A percentile compares a stretch with the other conserved stretches of the same genome.
phyloP scores from a whole-genome alignment of 2,329 filamentous ascomycete genomes.

The Aspergillus sp. region DNA sequence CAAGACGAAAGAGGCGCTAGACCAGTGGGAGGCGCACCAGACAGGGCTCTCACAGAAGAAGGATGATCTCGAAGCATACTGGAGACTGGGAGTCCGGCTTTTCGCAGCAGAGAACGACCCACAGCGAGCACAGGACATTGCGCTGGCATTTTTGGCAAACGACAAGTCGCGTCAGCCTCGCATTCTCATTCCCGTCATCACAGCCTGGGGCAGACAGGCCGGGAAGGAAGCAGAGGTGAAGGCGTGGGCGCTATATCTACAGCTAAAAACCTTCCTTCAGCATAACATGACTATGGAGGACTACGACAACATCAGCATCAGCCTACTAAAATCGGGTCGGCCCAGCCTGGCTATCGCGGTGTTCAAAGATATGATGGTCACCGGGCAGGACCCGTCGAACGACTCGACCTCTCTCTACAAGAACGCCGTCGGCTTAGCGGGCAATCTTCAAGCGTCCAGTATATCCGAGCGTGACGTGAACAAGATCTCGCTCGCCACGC shows the following conservation, averaged over 20 bases:
- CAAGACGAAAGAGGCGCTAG: slow-evolving; percentile 58
- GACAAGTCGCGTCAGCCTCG: slow-evolving; percentile 44
- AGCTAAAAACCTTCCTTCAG: slow-evolving; percentile 61
- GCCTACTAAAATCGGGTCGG: slow-evolving; percentile 65
- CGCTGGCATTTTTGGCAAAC: slow-evolving; percentile 41
- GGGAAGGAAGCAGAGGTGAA: slow-evolving; percentile 50
- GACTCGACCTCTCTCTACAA: slow-evolving; percentile 46
- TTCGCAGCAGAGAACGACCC: slow-evolving; percentile 48
- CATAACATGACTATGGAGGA: slow-evolving; percentile 65
- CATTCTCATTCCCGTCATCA: slow-evolving; percentile 63
- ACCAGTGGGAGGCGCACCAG: slow-evolving; percentile 61
- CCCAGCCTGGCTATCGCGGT: slow-evolving; percentile 68
- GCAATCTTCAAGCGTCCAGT: slow-evolving; percentile 40
- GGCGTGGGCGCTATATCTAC: slow-evolving; percentile 67
- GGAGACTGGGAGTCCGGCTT: slow-evolving; percentile 50
- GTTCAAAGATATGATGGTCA: slow-evolving; percentile 87
- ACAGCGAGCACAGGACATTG: slow-evolving; percentile 49
- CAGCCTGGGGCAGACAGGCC: slow-evolving; percentile 58
- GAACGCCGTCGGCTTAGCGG: slow-evolving; percentile 37
- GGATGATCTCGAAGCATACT: slow-evolving; percentile 41
- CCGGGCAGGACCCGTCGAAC: slow-evolving; percentile 47
- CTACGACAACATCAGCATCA: slow-evolving; percentile 71
- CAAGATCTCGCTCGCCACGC: slow-evolving; percentile 46
- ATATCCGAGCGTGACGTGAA: slow-evolving; percentile 45
- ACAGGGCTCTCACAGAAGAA: slow-evolving; percentile 49